phyloP scores from a whole-genome alignment of 805 yeast genomes.

The Candida lessepsii region DNA sequence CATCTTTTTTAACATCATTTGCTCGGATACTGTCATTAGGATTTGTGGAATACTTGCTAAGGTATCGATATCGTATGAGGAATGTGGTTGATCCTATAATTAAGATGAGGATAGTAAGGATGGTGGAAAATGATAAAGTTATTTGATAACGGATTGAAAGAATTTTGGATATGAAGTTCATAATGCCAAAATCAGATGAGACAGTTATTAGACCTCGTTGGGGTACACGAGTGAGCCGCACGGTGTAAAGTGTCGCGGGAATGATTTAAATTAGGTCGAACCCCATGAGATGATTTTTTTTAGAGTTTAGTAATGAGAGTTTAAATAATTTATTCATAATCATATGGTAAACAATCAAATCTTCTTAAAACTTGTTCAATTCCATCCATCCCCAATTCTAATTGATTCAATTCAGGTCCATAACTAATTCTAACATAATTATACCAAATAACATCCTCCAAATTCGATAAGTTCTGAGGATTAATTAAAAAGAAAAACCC shows the following conservation, averaged over 20 bases:
- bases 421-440: conserved; percentile 57
- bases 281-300: no score
- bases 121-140: conserved; percentile 49
- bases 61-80: conserved; percentile 58
- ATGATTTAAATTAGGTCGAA: no score
- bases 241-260: no score
- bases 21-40: conserved; percentile 5
- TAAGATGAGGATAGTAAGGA: conserved; percentile 32
- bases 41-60: conserved; percentile 56
- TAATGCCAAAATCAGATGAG: background rate
- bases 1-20: conserved; percentile 16
- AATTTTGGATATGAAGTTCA: conserved; percentile 2
- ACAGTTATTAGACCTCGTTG: no score
- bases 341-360: conserved; percentile 44
- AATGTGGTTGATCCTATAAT: conserved; percentile 39
- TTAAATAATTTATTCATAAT: no score
- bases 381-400: conserved; percentile 59
- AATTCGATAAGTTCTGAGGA: conserved; percentile 46
- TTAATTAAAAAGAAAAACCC: conserved; percentile 62
- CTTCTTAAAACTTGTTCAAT: conserved; percentile 48
- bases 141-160: conserved; percentile 47
- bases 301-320: no score
- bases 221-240: conserved; percentile 6
- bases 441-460: conserved; percentile 59
- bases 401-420: conserved; percentile 54